Conservation (phyloP, 257 asterid species). For the Craterostigma plantagineum region DNA sequence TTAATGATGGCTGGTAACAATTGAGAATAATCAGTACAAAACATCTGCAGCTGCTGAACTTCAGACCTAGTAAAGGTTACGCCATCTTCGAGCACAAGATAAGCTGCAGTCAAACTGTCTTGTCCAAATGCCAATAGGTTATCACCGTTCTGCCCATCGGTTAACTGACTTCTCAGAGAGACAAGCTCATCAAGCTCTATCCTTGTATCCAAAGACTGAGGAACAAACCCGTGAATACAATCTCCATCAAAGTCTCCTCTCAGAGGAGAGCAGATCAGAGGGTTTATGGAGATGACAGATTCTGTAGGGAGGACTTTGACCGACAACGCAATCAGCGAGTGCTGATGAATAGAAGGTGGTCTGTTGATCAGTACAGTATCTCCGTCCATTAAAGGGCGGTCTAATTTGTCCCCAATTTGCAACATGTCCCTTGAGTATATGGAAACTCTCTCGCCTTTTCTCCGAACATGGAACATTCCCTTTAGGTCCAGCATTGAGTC, state of each 20-base stretch:
- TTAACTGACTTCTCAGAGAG: conserved; percentile 41
- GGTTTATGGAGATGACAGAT: conserved; percentile 58
- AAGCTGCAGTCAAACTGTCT: conserved; percentile 85
- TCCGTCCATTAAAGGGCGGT: conserved; percentile 70
- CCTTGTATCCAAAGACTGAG: conserved; percentile 58
- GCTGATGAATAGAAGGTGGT: conserved; percentile 96
- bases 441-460: conserved; percentile 30
- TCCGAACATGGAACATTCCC: conserved; percentile 31
- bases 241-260: conserved; percentile 98
- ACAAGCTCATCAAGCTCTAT: conserved; percentile 79
- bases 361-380: conserved; percentile 69
- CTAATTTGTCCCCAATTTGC: conserved; percentile 47
- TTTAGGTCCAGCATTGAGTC: conserved; percentile 31
- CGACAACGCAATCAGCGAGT: conserved; percentile 65
- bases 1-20: conserved; percentile 33
- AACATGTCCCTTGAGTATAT: conserved; percentile 46
- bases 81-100: conserved; percentile 49
- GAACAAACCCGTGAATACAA: conserved; percentile 88
- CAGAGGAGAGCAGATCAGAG: conserved; percentile 70
- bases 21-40: conserved; percentile 18
- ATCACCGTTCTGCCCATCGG: conserved; percentile 68
- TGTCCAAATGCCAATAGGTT: conserved; percentile 66
- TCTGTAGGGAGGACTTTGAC: conserved; percentile 54
- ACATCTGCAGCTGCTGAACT: conserved; percentile 92
- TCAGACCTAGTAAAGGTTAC: conserved; percentile 37